Percentiles rank a stretch among this genome's conserved stretches.
These are phyloP conservation scores for Pseudogymnoascus sp. DNA, from an alignment of 2,329 filamentous ascomycete genomes.

Conservation along the genomic window DNA sequence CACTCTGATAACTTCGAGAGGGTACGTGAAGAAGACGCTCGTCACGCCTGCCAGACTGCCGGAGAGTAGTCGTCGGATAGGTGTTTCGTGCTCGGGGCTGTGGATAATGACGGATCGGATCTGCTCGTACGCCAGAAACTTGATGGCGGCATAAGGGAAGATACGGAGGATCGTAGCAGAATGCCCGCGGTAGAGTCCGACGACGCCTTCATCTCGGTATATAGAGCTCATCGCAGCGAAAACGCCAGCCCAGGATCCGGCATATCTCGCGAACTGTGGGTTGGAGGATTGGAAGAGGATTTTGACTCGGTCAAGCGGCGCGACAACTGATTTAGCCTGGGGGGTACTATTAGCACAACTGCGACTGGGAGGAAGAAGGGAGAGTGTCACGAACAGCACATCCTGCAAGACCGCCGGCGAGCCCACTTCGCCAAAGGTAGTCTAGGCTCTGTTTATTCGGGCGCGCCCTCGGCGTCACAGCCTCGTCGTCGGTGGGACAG, in stretches of 20 bases:
- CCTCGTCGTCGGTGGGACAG: slow-evolving; percentile 45
- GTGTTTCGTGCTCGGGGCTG: slow-evolving; percentile 66
- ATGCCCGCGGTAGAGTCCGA: slow-evolving; percentile 85
- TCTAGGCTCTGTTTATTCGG: slow-evolving; percentile 67
- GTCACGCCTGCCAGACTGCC: slow-evolving; percentile 76
- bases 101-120: slow-evolving; percentile 75
- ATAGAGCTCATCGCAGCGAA: slow-evolving; percentile 79
- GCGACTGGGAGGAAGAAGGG: not conserved
- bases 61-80: slow-evolving; percentile 64
- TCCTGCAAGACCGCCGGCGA: slow-evolving; percentile 85
- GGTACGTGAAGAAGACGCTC: slow-evolving; percentile 94
- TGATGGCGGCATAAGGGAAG: slow-evolving; percentile 95
- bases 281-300: slow-evolving; percentile 97
- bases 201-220: slow-evolving; percentile 62
- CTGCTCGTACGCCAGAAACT: slow-evolving; percentile 97
- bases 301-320: slow-evolving; percentile 93
- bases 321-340: slow-evolving; percentile 91
- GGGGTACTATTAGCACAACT: slow-evolving; percentile 13
- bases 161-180: slow-evolving; percentile 90
- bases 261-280: slow-evolving; percentile 88
- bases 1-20: slow-evolving; percentile 85
- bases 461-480: slow-evolving; percentile 39
- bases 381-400: slow-evolving; percentile 61
- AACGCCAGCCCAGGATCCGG: slow-evolving; percentile 80
- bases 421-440: slow-evolving; percentile 74